Evolutionary conservation across 257 asterid genomes (phyloP).

Genomic region (Parsonsia alboflavescens): DNA sequence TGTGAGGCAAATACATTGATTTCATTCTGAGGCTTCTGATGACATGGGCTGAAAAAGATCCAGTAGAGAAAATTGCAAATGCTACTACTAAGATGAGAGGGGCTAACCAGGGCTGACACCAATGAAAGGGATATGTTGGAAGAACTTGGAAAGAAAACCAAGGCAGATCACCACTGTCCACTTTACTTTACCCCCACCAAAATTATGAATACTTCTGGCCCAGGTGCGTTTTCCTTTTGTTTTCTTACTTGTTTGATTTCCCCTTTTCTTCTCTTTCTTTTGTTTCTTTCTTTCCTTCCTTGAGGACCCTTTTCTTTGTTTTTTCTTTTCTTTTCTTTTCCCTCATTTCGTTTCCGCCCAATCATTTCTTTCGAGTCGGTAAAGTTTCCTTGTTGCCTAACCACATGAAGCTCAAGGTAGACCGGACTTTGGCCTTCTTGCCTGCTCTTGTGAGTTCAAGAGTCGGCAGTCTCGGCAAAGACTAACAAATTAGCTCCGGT

Average conservation of each 20-base stretch:
- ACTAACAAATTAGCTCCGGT: background rate
- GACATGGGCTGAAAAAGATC: slow-evolving; percentile 8
- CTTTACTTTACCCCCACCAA: slow-evolving; percentile 14
- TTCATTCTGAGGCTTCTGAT: background rate
- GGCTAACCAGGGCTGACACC: slow-evolving; percentile 19
- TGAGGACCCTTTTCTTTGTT: background rate
- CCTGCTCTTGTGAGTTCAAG: background rate
- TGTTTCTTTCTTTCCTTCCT: background rate
- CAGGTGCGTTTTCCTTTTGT: slow-evolving; percentile 8
- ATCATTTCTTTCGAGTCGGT: background rate
- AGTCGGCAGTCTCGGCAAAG: background rate
- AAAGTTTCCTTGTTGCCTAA: background rate
- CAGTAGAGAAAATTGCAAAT: slow-evolving; percentile 7
- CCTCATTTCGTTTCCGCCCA: background rate
- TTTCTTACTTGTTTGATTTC: slow-evolving; percentile 2
- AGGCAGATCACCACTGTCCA: slow-evolving; percentile 2
- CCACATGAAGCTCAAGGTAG: background rate
- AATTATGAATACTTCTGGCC: background rate
- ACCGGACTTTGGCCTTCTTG: background rate
- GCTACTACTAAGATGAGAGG: background rate
- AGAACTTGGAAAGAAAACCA: slow-evolving; percentile 2
- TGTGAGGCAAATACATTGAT: slow-evolving; percentile 10
- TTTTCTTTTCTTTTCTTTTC: background rate
- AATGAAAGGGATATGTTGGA: slow-evolving; percentile 14
- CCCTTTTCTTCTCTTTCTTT: background rate